Percentiles rank a stretch among this genome's conserved stretches.
phyloP scores from a whole-genome alignment of 768 basidiomycete genomes.

The Lactarius vividus region DNA sequence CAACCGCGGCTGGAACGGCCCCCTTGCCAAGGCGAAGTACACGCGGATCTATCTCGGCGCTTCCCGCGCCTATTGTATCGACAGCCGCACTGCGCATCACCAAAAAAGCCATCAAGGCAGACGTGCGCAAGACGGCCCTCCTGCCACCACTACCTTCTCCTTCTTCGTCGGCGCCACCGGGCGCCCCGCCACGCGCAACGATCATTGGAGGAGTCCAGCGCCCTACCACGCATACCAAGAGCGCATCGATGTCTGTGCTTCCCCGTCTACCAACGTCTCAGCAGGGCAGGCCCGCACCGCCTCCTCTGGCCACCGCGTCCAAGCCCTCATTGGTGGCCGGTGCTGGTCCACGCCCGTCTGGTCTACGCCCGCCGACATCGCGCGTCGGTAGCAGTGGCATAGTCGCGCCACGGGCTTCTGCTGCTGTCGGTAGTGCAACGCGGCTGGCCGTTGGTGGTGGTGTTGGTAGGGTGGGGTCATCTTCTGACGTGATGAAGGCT shows the following conservation, averaged over 20 bases:
- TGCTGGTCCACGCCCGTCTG: constrained; percentile 5
- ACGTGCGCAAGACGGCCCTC: background rate
- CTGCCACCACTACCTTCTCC: background rate
- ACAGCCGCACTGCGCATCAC: background rate
- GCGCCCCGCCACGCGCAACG: background rate
- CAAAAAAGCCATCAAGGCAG: constrained; percentile 1
- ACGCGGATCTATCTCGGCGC: constrained; percentile 15
- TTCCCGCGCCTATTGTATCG: constrained; percentile 1
- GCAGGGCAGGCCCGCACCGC: background rate
- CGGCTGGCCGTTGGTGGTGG: background rate
- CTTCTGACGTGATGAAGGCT: constrained; percentile 1
- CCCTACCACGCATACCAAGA: constrained; percentile 1
- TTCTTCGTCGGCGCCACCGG: background rate
- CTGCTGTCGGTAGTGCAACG: background rate
- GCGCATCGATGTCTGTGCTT: background rate
- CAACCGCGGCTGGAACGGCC: background rate
- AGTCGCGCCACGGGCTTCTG: background rate
- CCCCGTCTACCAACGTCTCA: background rate
- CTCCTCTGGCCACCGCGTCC: background rate
- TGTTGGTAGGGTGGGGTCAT: background rate
- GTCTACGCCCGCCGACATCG: constrained; percentile 14
- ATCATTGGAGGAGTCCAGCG: constrained; percentile 19
- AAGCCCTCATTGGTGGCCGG: background rate
- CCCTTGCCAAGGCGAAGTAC: background rate
- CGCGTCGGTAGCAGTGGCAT: background rate